Conservation (phyloP, 768 basidiomycete species). For the Mycena latifolia region DNA sequence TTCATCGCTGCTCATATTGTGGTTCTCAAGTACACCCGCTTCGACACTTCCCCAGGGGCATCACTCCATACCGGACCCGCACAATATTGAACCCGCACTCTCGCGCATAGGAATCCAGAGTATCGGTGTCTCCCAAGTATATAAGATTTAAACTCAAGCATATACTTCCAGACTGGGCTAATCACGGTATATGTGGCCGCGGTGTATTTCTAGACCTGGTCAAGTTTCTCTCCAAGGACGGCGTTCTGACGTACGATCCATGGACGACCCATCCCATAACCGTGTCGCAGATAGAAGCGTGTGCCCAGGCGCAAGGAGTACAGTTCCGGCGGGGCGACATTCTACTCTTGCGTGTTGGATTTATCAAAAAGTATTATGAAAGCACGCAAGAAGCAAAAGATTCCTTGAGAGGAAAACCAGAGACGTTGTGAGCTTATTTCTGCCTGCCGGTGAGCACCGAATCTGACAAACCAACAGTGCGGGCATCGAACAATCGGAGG, state of each 20-base stretch:
- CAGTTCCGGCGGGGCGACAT: conserved; percentile 72
- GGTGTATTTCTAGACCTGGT: conserved; percentile 78
- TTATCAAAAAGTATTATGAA: conserved; percentile 66
- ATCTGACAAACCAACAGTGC: conserved; percentile 38
- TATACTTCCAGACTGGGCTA: conserved; percentile 68
- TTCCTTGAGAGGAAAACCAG: conserved; percentile 54
- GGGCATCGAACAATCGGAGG: conserved; percentile 76
- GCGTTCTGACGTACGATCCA: conserved; percentile 69
- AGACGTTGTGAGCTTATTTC: conserved; percentile 63
- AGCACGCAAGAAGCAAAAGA: conserved; percentile 59
- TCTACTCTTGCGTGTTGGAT: conserved; percentile 71
- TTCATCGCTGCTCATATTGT: neutral
- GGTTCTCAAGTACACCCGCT: conserved; percentile 55
- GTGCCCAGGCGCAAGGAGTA: conserved; percentile 71
- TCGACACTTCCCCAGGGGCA: conserved; percentile 58
- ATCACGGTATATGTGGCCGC: conserved; percentile 77
- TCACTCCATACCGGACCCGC: conserved; percentile 61
- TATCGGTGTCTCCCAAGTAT: neutral
- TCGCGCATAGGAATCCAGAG: conserved; percentile 78
- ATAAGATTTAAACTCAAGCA: neutral
- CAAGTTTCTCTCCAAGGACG: conserved; percentile 57
- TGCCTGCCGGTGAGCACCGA: neutral
- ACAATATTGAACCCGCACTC: conserved; percentile 57
- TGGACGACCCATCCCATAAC: conserved; percentile 69
- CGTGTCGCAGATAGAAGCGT: conserved; percentile 67